A percentile compares a stretch with the other conserved stretches of the same genome.
Conservation (phyloP, 2,329 filamentous ascomycete genomes). For the Venturia aucupariae region DNA sequence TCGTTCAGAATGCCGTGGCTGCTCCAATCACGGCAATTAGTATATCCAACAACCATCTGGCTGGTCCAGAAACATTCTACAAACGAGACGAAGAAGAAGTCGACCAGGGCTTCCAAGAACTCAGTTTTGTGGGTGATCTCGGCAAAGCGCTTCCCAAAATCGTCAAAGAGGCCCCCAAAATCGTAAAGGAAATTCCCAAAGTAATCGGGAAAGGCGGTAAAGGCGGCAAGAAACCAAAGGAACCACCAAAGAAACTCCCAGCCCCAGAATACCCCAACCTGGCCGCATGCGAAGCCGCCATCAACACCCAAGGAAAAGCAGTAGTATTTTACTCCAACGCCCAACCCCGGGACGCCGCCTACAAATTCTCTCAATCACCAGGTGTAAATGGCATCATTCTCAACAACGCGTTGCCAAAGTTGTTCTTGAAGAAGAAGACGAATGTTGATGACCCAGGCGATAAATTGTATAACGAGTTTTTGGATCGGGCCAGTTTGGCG, state of each 20-base stretch:
- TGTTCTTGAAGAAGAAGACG: not conserved
- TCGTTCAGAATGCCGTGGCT: not conserved
- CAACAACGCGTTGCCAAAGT: not conserved
- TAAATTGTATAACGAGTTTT: not conserved
- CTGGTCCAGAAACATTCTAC: not conserved
- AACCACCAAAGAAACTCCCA: not conserved
- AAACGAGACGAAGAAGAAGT: not conserved
- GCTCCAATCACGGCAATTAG: not conserved
- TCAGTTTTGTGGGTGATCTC: not conserved
- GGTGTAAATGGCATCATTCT: not conserved
- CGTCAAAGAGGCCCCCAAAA: not conserved
- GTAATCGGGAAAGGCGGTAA: no score
- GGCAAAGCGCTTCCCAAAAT: not conserved
- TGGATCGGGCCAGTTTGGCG: not conserved
- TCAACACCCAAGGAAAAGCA: not conserved
- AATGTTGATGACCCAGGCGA: not conserved
- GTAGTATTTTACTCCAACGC: not conserved
- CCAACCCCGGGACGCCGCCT: not conserved
- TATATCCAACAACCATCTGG: not conserved
- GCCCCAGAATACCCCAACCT: not conserved
- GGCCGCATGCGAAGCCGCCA: not conserved
- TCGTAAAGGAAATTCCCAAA: not conserved
- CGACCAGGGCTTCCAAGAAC: not conserved
- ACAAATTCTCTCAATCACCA: not conserved
- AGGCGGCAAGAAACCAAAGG: no score